A percentile compares a stretch with the other conserved stretches of the same genome.
These are phyloP conservation scores for Glycine soja DNA, from an alignment of 306 rosid genomes.

Conservation along the genomic window DNA sequence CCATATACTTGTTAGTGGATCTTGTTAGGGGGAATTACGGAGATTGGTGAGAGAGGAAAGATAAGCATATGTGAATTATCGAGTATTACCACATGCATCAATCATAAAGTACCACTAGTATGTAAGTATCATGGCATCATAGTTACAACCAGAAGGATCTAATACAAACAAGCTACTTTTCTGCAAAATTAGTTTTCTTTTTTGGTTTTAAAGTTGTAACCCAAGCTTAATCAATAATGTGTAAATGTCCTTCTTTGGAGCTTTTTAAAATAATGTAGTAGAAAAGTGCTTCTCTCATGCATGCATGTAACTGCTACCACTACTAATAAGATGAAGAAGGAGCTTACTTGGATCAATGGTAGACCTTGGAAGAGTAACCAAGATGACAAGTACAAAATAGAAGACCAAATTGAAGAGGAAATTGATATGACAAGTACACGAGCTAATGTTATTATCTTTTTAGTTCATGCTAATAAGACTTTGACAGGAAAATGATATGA, in stretches of 20 bases:
- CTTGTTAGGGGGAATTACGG: neutral
- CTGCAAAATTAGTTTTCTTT: no score
- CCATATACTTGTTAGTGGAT: neutral
- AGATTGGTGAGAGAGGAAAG: neutral
- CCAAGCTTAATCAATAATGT: neutral
- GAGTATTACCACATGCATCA: neutral
- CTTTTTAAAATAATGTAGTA: conserved; percentile 11
- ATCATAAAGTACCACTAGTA: neutral
- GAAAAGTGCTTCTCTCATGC: conserved; percentile 1
- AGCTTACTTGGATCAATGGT: conserved; percentile 79
- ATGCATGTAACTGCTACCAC: conserved; percentile 16
- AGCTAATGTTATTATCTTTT: conserved; percentile 1
- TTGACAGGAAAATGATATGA: no score
- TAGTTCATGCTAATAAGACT: no score
- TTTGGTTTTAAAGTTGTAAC: no score
- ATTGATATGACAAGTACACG: conserved; percentile 50
- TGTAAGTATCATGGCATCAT: conserved; percentile 5
- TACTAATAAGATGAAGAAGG: conserved; percentile 21
- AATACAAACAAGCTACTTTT: neutral
- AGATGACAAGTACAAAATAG: conserved; percentile 69
- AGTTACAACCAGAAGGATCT: conserved; percentile 1
- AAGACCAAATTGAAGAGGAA: conserved; percentile 78
- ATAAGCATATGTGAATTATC: neutral
- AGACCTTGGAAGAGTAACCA: conserved; percentile 69
- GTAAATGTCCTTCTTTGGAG: neutral